Evolutionary conservation across 2,329 filamentous ascomycete species (phyloP), one percentile per base, ranked within the genome.

Genomic region (Fusarium marasasianum): DNA sequence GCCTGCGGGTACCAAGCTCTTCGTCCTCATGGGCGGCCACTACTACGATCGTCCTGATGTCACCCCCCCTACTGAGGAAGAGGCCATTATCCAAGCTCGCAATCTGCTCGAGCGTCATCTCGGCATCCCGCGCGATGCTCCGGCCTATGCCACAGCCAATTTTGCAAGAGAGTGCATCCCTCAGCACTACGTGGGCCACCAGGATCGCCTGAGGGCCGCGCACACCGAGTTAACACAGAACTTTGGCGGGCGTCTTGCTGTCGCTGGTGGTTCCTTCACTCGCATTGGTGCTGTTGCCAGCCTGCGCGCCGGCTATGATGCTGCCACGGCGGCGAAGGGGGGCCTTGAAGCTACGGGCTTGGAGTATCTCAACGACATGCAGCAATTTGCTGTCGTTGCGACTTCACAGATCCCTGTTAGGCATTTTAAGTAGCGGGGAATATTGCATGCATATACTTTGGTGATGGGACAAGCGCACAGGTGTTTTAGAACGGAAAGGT

Each of bases 21-120:
- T 96, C 22, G 93, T 98, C 76, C 97, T 99, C 91, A 86, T 99
- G 64, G 96, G 96, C 67, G 96, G 96, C 3, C 95, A 98, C 83
- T 94, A 94, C 89, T 98, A 94, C 80, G 88, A 85, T 66, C 91
- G 88, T 85, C 79, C 74, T 51, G 78, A 77, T 74, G 74, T 73
- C 51, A 77, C 71, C 5, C 58, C 77, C 2, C 95, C 94, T 1
- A 84, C 88, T 57, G 87, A 91, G 70, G 86, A 91, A 20, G 88
- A 93, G 74, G 94, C 91, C 22, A 84, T 93, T 33, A 80, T 83
- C 11, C 92, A 96, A 88, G 94, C 95, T 40, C 89, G 89, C 70
- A 82, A 86, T 4, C 85, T 97, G 12, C 85, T 98, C 4, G 83
- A 88, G 71, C 88, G 94, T 26, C 95, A 98, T 78, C 86, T 98